Conservation (phyloP, 768 basidiomycete genomes). For the Exsudoporus frostii region DNA sequence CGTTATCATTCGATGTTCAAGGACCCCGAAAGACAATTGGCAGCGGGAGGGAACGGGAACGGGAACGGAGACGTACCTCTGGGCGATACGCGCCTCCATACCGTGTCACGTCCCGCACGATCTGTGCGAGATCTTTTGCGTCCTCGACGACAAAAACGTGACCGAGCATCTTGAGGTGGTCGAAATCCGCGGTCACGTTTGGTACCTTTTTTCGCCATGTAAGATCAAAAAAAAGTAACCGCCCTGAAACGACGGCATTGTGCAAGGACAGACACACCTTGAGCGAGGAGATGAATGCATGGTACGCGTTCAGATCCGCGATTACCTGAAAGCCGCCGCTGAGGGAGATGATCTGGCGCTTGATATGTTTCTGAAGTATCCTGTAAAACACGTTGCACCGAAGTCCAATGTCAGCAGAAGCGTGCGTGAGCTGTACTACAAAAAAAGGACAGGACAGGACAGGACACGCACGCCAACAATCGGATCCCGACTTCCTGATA, state of each 20-base stretch:
- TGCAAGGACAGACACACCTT: conserved; percentile 47
- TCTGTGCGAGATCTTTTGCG: conserved; percentile 94
- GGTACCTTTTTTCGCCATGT: conserved; percentile 48
- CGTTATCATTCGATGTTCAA: not conserved
- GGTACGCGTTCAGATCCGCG: conserved; percentile 92
- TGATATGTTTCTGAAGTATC: conserved; percentile 94
- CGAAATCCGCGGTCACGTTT: conserved; percentile 83
- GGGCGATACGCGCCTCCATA: conserved; percentile 95
- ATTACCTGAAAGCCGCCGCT: conserved; percentile 95
- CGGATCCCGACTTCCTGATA: conserved; percentile 96
- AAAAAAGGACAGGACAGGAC: no score
- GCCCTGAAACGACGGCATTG: not conserved
- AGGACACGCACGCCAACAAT: conserved; percentile 62
- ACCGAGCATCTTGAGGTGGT: conserved; percentile 94
- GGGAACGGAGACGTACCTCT: conserved; percentile 54
- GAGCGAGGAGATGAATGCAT: conserved; percentile 82
- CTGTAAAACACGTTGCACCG: not conserved
- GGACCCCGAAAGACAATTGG: not conserved
- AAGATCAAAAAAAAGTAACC: not conserved
- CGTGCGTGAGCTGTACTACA: no score
- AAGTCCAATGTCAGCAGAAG: no score
- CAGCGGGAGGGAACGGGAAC: not conserved
- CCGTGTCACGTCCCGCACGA: conserved; percentile 90
- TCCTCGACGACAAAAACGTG: conserved; percentile 95
- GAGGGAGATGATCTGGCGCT: conserved; percentile 94